phyloP scores from a whole-genome alignment of 2,329 filamentous ascomycete species.

The Cryphonectria carpinicola region DNA sequence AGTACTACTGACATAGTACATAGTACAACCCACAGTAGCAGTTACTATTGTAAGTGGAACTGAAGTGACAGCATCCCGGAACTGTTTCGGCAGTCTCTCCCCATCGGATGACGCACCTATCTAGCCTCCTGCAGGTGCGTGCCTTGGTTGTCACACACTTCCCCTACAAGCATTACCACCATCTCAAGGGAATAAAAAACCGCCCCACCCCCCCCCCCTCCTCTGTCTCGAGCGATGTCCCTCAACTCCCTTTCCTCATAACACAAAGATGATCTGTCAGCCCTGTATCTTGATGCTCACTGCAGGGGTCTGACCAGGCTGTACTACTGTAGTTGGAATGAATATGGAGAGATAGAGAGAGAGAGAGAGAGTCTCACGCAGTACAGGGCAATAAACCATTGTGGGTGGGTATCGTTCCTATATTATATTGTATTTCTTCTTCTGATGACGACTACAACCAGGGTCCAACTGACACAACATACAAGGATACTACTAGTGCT shows the following conservation, averaged over 20 bases:
- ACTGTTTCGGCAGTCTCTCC: background rate
- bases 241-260: background rate
- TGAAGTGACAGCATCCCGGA: background rate
- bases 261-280: background rate
- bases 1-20: too few relatives aligned
- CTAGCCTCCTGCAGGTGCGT: background rate
- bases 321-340: background rate
- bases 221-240: background rate
- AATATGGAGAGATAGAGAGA: background rate
- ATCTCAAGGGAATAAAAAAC: background rate
- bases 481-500: background rate
- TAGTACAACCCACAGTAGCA: too few relatives aligned
- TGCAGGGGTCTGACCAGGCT: background rate
- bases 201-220: too few relatives aligned
- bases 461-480: background rate
- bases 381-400: background rate
- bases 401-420: background rate
- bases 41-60: background rate
- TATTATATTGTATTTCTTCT: background rate
- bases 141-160: background rate
- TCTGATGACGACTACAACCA: too few relatives aligned
- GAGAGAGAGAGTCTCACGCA: background rate
- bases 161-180: background rate
- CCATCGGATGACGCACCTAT: conserved; percentile 4
- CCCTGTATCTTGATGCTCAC: background rate